A percentile compares a stretch with the other conserved stretches of the same genome.
Evolutionary conservation across 139 green algal genomes (phyloP).

Genomic region (Ulvella scutata): DNA sequence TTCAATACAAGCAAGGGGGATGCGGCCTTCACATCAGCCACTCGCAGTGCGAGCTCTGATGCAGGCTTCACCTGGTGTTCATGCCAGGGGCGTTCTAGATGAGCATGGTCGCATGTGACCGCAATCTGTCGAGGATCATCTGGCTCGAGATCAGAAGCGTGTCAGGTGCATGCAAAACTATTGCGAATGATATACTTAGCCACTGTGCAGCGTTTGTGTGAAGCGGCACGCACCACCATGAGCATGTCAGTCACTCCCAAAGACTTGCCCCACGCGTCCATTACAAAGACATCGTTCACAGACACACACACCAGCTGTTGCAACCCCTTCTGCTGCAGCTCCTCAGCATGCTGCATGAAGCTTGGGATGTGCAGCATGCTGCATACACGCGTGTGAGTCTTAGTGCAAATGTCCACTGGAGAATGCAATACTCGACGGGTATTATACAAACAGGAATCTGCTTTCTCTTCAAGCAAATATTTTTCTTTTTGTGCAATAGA

Average conservation of each 20-base stretch:
- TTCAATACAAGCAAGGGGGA: too few relatives aligned
- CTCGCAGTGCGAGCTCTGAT: too few relatives aligned
- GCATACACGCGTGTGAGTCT: not conserved
- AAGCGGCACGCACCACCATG: too few relatives aligned
- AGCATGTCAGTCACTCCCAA: too few relatives aligned
- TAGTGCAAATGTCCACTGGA: not conserved
- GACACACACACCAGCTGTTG: slow-evolving; percentile 86
- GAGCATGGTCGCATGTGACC: slow-evolving; percentile 11
- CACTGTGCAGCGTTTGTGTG: too few relatives aligned
- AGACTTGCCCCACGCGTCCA: slow-evolving; percentile 93
- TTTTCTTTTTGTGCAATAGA: not conserved
- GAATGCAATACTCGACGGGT: not conserved
- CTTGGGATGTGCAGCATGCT: slow-evolving; percentile 77
- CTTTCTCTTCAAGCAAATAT: not conserved
- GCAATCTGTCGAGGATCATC: too few relatives aligned
- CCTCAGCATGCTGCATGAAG: slow-evolving; percentile 82
- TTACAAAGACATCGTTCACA: slow-evolving; percentile 96
- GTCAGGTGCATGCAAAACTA: too few relatives aligned
- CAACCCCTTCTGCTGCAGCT: slow-evolving; percentile 81
- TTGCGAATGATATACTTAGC: too few relatives aligned
- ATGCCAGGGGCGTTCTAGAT: slow-evolving; percentile 56
- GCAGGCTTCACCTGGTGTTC: too few relatives aligned
- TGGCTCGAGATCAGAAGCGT: too few relatives aligned
- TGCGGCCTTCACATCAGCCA: too few relatives aligned
- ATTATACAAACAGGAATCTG: not conserved